A percentile compares a stretch with the other conserved stretches of the same genome.
These are phyloP conservation scores for Bryoglossum gracile DNA, from an alignment of 495 filamentous ascomycete genomes.

Conservation along the genomic window DNA sequence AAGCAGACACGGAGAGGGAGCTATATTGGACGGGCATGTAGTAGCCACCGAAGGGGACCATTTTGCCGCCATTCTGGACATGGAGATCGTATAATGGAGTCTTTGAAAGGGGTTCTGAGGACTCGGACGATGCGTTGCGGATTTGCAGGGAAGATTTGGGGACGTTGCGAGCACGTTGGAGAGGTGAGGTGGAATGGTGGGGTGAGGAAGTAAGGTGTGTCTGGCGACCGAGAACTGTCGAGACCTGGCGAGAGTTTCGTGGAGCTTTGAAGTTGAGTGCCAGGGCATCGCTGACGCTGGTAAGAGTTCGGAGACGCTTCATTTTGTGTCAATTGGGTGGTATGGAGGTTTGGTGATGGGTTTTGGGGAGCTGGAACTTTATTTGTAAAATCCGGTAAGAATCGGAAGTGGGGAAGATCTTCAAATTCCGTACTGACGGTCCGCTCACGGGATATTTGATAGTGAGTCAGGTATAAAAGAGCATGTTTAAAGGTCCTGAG, in stretches of 20 bases:
- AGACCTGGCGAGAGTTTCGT: constrained; percentile 12
- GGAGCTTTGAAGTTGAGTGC: background rate
- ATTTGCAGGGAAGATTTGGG: no score
- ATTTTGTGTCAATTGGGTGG: constrained; percentile 28
- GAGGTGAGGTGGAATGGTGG: background rate
- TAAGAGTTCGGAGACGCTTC: constrained; percentile 27
- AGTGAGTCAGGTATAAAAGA: no score
- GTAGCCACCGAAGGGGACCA: constrained; percentile 95
- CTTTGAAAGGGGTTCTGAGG: constrained; percentile 38
- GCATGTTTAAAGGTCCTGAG: no score
- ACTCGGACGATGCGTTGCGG: background rate
- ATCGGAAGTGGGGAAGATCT: constrained; percentile 10
- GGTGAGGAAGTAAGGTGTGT: background rate
- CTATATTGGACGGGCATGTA: constrained; percentile 88
- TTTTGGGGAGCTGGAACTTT: background rate
- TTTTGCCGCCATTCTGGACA: constrained; percentile 70
- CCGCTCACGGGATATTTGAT: no score
- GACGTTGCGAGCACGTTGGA: no score
- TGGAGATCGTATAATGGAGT: constrained; percentile 86
- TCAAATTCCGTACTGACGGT: no score
- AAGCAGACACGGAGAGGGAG: constrained; percentile 64
- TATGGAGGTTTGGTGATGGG: background rate
- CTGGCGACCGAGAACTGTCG: constrained; percentile 26
- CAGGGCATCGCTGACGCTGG: constrained; percentile 24
- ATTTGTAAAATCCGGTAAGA: background rate